Percentiles rank a stretch among this genome's conserved stretches.
Conservation (phyloP, 768 basidiomycete genomes). For the Sarcodon sp. region DNA sequence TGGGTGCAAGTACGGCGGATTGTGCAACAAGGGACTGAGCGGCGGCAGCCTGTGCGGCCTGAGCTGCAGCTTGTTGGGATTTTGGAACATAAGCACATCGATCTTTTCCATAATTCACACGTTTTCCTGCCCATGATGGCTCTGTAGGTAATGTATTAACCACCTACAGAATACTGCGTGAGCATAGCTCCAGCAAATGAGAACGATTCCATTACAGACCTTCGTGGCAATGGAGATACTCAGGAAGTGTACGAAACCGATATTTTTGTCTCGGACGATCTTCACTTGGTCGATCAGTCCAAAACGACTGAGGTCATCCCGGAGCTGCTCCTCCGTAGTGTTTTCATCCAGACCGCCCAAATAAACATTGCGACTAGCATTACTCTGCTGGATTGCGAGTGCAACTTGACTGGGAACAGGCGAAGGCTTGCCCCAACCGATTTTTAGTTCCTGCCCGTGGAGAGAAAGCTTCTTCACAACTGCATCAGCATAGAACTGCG, state of each 20-base stretch:
- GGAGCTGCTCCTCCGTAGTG: constrained; percentile 82
- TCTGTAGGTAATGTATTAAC: constrained; percentile 89
- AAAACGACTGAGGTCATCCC: constrained; percentile 86
- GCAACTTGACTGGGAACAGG: constrained; percentile 79
- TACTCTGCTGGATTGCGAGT: constrained; percentile 81
- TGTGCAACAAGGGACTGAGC: constrained; percentile 57
- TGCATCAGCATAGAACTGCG: constrained; percentile 96
- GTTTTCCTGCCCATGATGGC: constrained; percentile 88
- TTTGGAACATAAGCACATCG: constrained; percentile 97
- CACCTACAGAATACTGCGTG: constrained; percentile 36
- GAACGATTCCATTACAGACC: constrained; percentile 30
- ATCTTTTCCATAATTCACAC: constrained; percentile 98
- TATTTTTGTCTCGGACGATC: constrained; percentile 98
- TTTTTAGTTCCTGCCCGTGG: constrained; percentile 94
- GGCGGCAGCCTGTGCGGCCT: constrained; percentile 79
- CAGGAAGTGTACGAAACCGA: constrained; percentile 97
- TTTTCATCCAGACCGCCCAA: constrained; percentile 86
- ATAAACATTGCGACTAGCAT: constrained; percentile 94
- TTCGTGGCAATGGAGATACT: constrained; percentile 92
- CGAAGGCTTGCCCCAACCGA: constrained; percentile 96
- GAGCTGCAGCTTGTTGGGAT: constrained; percentile 82
- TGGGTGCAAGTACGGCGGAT: constrained; percentile 22
- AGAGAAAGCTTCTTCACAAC: constrained; percentile 87
- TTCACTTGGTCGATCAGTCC: constrained; percentile 99
- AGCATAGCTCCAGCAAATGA: background rate